Evolutionary conservation across 441 rosid species (phyloP).

Genomic region (Croton setiger): DNA sequence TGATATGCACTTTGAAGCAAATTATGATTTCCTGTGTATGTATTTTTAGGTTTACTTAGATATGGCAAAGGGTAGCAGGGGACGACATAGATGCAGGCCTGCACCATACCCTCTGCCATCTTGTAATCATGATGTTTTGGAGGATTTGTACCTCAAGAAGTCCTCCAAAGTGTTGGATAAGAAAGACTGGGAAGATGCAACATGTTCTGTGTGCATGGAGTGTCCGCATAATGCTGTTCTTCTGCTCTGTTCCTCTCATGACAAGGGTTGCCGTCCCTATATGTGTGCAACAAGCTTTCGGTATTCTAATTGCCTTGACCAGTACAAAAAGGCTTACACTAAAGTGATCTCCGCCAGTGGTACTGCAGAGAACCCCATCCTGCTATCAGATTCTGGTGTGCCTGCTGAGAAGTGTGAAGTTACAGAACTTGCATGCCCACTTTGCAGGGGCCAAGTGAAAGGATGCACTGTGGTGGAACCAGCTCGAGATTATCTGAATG

Average conservation of each 20-base stretch:
- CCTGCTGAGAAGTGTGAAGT: slow-evolving; percentile 49
- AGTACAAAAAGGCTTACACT: slow-evolving; percentile 81
- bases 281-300: slow-evolving; percentile 99
- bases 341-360: slow-evolving; percentile 42
- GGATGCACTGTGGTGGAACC: slow-evolving; percentile 99
- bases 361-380: slow-evolving; percentile 33
- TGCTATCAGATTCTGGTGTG: slow-evolving; percentile 32
- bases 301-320: slow-evolving; percentile 91
- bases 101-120: slow-evolving; percentile 55
- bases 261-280: slow-evolving; percentile 94
- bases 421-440: slow-evolving; percentile 79
- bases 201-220: slow-evolving; percentile 97
- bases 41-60: slow-evolving; percentile 23
- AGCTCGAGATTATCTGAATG: slow-evolving; percentile 72
- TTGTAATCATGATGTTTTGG: slow-evolving; percentile 31
- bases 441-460: slow-evolving; percentile 95
- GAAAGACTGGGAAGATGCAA: slow-evolving; percentile 82
- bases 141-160: slow-evolving; percentile 38
- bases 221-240: slow-evolving; percentile 97
- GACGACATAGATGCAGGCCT: slow-evolving; percentile 46
- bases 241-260: slow-evolving; percentile 93
- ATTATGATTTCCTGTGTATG: not conserved
- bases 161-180: slow-evolving; percentile 51
- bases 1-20: not conserved
- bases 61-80: slow-evolving; percentile 80